Conservation (phyloP, 2,329 filamentous ascomycete species). For the Fusarium graminum region DNA sequence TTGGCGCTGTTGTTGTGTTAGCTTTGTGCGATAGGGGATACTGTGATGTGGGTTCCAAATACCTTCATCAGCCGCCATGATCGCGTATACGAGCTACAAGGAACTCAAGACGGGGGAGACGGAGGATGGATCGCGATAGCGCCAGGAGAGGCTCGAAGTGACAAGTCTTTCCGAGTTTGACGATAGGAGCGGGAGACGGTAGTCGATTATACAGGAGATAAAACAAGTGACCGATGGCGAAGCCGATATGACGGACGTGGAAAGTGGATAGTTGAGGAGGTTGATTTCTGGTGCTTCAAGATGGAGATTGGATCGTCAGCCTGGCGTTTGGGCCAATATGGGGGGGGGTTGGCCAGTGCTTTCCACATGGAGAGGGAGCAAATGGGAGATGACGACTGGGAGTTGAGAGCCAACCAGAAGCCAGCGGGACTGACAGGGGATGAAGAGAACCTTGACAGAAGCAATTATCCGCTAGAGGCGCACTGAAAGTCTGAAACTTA, state of each 20-base stretch:
- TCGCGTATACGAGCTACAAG: slow-evolving; percentile 49
- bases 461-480: slow-evolving; percentile 39
- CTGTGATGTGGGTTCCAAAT: slow-evolving; percentile 16
- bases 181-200: slow-evolving; percentile 4
- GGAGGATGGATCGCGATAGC: slow-evolving; percentile 30
- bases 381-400: slow-evolving; percentile 36
- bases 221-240: slow-evolving; percentile 24
- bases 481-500: slow-evolving; percentile 21
- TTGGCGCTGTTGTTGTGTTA: slow-evolving; percentile 65
- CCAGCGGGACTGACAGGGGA: slow-evolving; percentile 26
- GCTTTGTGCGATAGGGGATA: slow-evolving; percentile 13
- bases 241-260: slow-evolving; percentile 23
- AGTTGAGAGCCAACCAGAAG: slow-evolving; percentile 42
- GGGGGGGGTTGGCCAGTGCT: slow-evolving; percentile 47
- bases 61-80: slow-evolving; percentile 50
- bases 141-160: slow-evolving; percentile 24
- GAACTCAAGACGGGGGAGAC: slow-evolving; percentile 44
- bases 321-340: slow-evolving; percentile 42
- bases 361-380: slow-evolving; percentile 37
- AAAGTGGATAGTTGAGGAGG: slow-evolving; percentile 30
- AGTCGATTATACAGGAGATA: slow-evolving; percentile 14
- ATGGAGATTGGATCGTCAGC: slow-evolving; percentile 47
- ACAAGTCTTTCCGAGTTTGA: slow-evolving; percentile 8
- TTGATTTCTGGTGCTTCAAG: slow-evolving; percentile 38
- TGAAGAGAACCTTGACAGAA: slow-evolving; percentile 32